These are phyloP conservation scores for Syzygium aqueum DNA, from an alignment of 345 rosid species.

Conservation along the genomic window DNA sequence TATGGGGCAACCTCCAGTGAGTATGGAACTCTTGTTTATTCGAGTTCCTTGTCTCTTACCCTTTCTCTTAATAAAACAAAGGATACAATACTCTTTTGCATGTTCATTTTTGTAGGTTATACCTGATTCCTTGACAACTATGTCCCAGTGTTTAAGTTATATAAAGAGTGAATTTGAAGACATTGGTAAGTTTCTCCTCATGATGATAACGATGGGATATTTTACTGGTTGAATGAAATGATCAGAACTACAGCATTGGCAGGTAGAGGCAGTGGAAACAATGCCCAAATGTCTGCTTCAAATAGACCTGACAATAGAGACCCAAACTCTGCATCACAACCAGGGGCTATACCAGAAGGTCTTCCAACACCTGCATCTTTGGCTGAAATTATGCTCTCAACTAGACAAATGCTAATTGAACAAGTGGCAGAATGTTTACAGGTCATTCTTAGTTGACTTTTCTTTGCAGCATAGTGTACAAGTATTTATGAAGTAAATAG, in stretches of 20 bases:
- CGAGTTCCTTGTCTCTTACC: neutral
- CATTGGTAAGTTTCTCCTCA: slow-evolving; percentile 28
- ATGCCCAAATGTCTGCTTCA: slow-evolving; percentile 14
- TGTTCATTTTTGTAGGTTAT: slow-evolving; percentile 32
- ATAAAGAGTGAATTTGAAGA: slow-evolving; percentile 38
- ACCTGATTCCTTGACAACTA: slow-evolving; percentile 60
- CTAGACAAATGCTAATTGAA: slow-evolving; percentile 48
- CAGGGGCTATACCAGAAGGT: slow-evolving; percentile 24
- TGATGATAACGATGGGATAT: neutral
- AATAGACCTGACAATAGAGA: slow-evolving; percentile 24
- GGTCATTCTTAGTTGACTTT: slow-evolving; percentile 13
- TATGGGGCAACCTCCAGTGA: slow-evolving; percentile 59
- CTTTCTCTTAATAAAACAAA: neutral
- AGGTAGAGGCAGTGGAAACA: slow-evolving; percentile 33
- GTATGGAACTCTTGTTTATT: neutral
- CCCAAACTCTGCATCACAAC: slow-evolving; percentile 15
- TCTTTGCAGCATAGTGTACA: neutral
- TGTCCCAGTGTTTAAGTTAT: slow-evolving; percentile 47
- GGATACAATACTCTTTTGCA: neutral
- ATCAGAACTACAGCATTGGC: slow-evolving; percentile 2
- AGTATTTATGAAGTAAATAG: neutral
- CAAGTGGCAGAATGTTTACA: slow-evolving; percentile 49
- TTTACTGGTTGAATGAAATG: neutral
- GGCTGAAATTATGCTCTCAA: slow-evolving; percentile 48
- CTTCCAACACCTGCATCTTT: slow-evolving; percentile 69